phyloP scores from a whole-genome alignment of 306 rosid genomes.

The Glycyrrhiza uralensis region DNA sequence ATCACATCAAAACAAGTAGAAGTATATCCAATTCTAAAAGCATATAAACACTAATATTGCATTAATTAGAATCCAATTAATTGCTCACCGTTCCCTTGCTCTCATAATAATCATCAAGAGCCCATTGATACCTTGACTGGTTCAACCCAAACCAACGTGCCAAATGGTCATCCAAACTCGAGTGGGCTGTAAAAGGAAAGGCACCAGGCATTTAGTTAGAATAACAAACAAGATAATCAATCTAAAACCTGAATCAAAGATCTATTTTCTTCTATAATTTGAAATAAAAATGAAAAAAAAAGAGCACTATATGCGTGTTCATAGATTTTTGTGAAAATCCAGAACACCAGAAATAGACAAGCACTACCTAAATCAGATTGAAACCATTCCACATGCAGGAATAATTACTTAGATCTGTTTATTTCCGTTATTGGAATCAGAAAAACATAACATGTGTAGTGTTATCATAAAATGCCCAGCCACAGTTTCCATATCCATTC shows the following conservation, averaged over 20 bases:
- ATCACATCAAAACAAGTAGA: not conserved
- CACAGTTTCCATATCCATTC: not conserved
- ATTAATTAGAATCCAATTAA: constrained; percentile 15
- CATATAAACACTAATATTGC: not conserved
- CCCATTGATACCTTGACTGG: constrained; percentile 99
- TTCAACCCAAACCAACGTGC: constrained; percentile 99
- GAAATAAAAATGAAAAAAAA: not conserved
- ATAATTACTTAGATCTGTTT: not conserved
- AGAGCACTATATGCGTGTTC: not conserved
- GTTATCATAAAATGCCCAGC: not conserved
- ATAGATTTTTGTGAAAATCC: not conserved
- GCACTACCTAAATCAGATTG: not conserved
- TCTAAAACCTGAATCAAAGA: not conserved
- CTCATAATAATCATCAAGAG: constrained; percentile 91
- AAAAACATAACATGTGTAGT: not conserved
- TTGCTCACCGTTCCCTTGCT: constrained; percentile 83
- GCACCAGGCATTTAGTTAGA: not conserved
- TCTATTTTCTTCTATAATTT: not conserved
- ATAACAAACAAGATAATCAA: not conserved
- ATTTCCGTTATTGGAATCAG: too few relatives aligned
- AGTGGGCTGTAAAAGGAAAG: constrained; percentile 62
- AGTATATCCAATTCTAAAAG: not conserved
- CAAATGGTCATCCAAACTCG: constrained; percentile 92
- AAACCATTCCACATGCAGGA: not conserved
- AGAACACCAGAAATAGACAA: not conserved